Percentiles rank a stretch among this genome's conserved stretches.
These are phyloP conservation scores for Clitopilus hobsonii DNA, from an alignment of 768 basidiomycete species.

Conservation along the genomic window DNA sequence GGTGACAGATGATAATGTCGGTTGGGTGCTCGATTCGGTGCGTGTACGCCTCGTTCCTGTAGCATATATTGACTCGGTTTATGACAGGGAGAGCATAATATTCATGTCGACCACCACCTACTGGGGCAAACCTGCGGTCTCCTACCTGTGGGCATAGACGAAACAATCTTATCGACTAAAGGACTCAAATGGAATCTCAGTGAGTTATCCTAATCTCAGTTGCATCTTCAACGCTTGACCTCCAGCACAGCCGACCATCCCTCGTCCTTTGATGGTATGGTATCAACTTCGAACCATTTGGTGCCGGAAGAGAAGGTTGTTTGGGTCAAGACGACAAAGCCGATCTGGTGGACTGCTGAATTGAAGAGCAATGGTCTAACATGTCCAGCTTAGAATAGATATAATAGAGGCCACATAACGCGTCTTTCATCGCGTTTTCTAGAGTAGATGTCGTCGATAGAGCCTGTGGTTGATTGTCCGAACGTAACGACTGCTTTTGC, in stretches of 20 bases:
- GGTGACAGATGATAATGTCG: slow-evolving; percentile 86
- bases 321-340: slow-evolving; percentile 69
- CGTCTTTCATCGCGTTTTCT: background rate
- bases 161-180: slow-evolving; percentile 70
- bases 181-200: slow-evolving; percentile 91
- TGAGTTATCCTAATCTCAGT: slow-evolving; percentile 25
- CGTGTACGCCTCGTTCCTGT: slow-evolving; percentile 13
- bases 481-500: background rate
- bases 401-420: too few species aligned
- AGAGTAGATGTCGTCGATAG: background rate
- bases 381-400: too few species aligned
- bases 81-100: slow-evolving; percentile 74
- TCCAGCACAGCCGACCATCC: slow-evolving; percentile 41
- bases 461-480: background rate
- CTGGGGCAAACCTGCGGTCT: slow-evolving; percentile 91
- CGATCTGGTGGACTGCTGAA: slow-evolving; percentile 91
- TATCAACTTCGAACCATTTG: slow-evolving; percentile 95
- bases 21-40: slow-evolving; percentile 84
- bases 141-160: slow-evolving; percentile 84
- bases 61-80: background rate
- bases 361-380: slow-evolving; percentile 30
- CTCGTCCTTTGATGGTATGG: slow-evolving; percentile 78
- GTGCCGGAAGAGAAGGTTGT: slow-evolving; percentile 61
- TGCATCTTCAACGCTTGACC: background rate
- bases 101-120: slow-evolving; percentile 65